phyloP scores from a whole-genome alignment of 1,139 yeast genomes.

The Suhomyces choctaworum region DNA sequence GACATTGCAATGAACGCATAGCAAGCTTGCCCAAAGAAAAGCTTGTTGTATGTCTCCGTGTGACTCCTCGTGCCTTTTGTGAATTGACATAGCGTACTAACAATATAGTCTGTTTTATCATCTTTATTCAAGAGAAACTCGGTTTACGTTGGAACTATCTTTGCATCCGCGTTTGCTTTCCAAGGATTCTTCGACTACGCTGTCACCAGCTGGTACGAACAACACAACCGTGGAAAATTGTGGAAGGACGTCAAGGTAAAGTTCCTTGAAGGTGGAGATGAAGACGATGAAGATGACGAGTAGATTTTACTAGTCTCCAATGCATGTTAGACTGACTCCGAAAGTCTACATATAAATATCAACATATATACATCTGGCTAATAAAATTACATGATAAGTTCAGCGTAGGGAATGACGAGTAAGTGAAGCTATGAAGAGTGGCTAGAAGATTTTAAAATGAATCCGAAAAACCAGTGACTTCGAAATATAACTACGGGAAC shows the following conservation, averaged over 20 bases:
- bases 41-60: no score
- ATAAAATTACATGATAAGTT: no score
- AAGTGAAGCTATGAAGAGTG: no score
- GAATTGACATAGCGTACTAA: constrained; percentile 15
- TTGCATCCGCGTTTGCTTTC: constrained; percentile 86
- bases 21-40: no score
- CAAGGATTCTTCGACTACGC: constrained; percentile 81
- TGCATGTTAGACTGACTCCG: constrained; percentile 8
- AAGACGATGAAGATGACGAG: constrained; percentile 61
- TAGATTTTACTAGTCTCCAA: constrained; percentile 7
- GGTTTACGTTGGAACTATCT: constrained; percentile 79
- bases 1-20: no score
- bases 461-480: no score
- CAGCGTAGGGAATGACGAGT: no score
- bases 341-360: background rate
- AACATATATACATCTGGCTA: constrained; percentile 4
- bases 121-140: constrained; percentile 88
- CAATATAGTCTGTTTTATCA: constrained; percentile 18
- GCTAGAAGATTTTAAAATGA: no score
- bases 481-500: no score
- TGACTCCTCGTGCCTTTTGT: no score
- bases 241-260: constrained; percentile 90
- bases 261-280: constrained; percentile 59
- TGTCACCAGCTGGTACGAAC: constrained; percentile 80
- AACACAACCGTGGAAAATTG: constrained; percentile 91